Percentiles rank a stretch among this genome's conserved stretches.
phyloP scores from a whole-genome alignment of 2,329 filamentous ascomycete genomes.

The Alternaria ethzedia region DNA sequence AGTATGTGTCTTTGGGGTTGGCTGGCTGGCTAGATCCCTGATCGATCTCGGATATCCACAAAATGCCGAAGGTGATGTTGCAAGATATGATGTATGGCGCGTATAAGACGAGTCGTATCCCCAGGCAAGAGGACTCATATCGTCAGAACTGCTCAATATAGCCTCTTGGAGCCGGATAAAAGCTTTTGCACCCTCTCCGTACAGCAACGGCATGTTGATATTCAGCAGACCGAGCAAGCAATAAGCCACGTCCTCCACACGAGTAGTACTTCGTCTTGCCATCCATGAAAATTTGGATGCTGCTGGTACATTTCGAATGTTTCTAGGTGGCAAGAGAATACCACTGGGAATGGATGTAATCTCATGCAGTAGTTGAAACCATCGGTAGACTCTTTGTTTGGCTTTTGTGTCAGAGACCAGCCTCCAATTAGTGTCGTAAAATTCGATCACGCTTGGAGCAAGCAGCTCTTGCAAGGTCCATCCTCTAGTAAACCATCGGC shows the following conservation, averaged over 20 bases:
- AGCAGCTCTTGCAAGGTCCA: neutral
- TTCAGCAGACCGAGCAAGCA: neutral
- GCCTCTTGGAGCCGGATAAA: neutral
- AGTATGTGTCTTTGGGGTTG: neutral
- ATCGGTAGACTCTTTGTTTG: no score
- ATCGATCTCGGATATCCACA: no score
- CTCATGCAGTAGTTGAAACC: no score
- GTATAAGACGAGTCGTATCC: neutral
- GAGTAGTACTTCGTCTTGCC: neutral
- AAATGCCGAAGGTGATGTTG: neutral
- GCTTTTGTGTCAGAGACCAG: no score
- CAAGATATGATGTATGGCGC: accelerated
- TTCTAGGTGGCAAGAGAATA: no score
- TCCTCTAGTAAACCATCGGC: neutral
- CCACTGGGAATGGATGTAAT: no score
- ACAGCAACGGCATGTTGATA: neutral
- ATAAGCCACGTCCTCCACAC: neutral
- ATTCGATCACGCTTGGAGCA: neutral
- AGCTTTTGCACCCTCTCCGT: neutral
- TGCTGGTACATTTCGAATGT: no score
- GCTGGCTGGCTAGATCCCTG: no score
- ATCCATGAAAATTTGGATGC: no score
- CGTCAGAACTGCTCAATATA: neutral
- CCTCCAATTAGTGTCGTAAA: neutral
- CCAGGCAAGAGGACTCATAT: neutral